phyloP scores from a whole-genome alignment of 2,329 filamentous ascomycete genomes.

The Alternaria solani region DNA sequence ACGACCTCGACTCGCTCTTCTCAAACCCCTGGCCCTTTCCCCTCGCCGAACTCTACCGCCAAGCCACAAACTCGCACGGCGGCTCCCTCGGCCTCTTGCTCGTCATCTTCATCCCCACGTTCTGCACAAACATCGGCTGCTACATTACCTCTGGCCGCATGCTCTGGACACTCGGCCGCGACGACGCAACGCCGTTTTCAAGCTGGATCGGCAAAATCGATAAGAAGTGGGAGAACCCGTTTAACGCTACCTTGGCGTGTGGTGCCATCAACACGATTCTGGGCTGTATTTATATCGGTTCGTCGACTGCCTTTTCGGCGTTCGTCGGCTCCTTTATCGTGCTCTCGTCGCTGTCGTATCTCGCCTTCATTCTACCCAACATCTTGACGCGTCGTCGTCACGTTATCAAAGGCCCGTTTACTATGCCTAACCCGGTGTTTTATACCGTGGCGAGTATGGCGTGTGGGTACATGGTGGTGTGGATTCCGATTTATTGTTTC shows the following conservation, averaged over 20 bases:
- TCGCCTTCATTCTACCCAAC: conserved; percentile 67
- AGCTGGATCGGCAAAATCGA: conserved; percentile 59
- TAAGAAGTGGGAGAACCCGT: conserved; percentile 59
- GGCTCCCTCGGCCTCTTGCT: conserved; percentile 57
- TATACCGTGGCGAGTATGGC: conserved; percentile 62
- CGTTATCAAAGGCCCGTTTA: conserved; percentile 66
- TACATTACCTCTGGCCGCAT: conserved; percentile 70
- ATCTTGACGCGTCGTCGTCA: conserved; percentile 50
- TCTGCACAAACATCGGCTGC: conserved; percentile 62
- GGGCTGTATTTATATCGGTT: conserved; percentile 72
- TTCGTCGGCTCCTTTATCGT: conserved; percentile 69
- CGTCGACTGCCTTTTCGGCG: conserved; percentile 70
- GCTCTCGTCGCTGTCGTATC: conserved; percentile 64
- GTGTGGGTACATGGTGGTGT: conserved; percentile 66
- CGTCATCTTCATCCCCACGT: conserved; percentile 63
- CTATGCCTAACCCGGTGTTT: conserved; percentile 53
- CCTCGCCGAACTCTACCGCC: conserved; percentile 70
- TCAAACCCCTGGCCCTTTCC: conserved; percentile 63
- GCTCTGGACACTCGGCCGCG: conserved; percentile 68
- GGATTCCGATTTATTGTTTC: conserved; percentile 70
- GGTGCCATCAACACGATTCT: conserved; percentile 62
- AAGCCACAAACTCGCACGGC: conserved; percentile 53
- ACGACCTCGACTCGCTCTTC: conserved; percentile 64
- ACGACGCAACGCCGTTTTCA: conserved; percentile 64
- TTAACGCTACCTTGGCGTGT: conserved; percentile 64